phyloP scores from a whole-genome alignment of 2,329 filamentous ascomycete species.

The Akanthomyces uredinophilus region DNA sequence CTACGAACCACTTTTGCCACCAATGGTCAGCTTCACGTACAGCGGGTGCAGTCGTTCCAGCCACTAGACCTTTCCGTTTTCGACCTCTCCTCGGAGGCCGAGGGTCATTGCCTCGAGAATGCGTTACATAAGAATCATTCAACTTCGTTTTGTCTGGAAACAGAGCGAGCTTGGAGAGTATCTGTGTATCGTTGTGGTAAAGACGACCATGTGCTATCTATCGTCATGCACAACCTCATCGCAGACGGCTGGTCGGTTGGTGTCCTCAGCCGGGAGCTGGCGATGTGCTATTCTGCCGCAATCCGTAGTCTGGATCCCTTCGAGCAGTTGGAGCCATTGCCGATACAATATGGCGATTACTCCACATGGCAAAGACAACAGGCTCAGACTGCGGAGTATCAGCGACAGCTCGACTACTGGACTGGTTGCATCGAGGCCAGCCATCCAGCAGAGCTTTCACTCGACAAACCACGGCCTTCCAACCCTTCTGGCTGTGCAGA shows the following conservation, averaged over 20 bases:
- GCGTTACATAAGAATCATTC: slow-evolving; percentile 16
- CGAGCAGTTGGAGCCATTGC: slow-evolving; percentile 16
- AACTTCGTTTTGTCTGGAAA: slow-evolving; percentile 20
- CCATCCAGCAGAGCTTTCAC: slow-evolving; percentile 15
- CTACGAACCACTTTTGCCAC: slow-evolving; percentile 8
- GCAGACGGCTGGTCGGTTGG: slow-evolving; percentile 9
- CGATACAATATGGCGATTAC: slow-evolving; percentile 24
- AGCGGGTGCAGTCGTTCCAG: not conserved
- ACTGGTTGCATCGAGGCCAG: slow-evolving; percentile 12
- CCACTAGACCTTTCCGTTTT: not conserved
- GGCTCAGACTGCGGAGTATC: slow-evolving; percentile 6
- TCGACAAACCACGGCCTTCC: slow-evolving; percentile 15
- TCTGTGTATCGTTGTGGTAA: slow-evolving; percentile 13
- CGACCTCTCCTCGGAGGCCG: no score
- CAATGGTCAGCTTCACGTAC: not conserved
- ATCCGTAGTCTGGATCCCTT: slow-evolving; percentile 16
- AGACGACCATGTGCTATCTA: slow-evolving; percentile 17
- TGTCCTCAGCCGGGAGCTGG: slow-evolving; percentile 16
- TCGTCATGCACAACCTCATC: slow-evolving; percentile 14
- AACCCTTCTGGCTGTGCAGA: slow-evolving; percentile 9
- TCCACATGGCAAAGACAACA: slow-evolving; percentile 18
- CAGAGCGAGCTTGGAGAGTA: slow-evolving; percentile 21
- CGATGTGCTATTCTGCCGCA: slow-evolving; percentile 16
- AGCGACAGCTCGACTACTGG: slow-evolving; percentile 20
- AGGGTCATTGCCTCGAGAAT: not conserved